phyloP scores from a whole-genome alignment of 495 filamentous ascomycete species.

The Neurospora cerealis region DNA sequence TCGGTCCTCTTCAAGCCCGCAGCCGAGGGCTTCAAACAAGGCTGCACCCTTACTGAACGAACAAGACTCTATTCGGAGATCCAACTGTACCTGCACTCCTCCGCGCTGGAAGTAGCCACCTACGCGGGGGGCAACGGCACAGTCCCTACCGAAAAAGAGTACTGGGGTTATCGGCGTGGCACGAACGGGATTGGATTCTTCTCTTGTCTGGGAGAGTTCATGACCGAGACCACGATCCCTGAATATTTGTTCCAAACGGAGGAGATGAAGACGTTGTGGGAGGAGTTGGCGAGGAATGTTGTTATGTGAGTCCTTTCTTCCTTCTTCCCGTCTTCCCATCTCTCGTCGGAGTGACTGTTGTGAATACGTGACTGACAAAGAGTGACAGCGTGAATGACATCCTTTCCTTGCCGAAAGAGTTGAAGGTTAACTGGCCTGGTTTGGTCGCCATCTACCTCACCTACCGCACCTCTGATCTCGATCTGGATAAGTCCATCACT shows the following conservation, averaged over 20 bases:
- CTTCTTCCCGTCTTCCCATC: neutral
- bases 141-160: conserved; percentile 18
- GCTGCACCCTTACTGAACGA: neutral
- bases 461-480: neutral
- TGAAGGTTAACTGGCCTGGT: conserved; percentile 10
- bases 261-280: conserved; percentile 17
- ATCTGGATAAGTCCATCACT: neutral
- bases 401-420: conserved; percentile 25
- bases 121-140: neutral
- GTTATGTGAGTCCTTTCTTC: neutral
- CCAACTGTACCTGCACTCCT: neutral
- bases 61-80: neutral
- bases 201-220: conserved; percentile 21
- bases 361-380: too few relatives aligned
- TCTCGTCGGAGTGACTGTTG: too few relatives aligned
- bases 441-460: conserved; percentile 5
- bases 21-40: neutral
- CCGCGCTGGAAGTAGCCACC: neutral
- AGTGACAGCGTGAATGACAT: conserved; percentile 17
- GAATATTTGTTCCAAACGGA: conserved; percentile 9
- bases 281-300: conserved; percentile 16
- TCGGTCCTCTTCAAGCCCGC: conserved; percentile 6
- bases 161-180: conserved; percentile 19
- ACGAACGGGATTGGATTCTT: conserved; percentile 20
- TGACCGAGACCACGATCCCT: neutral